These are phyloP conservation scores for Termitomyces sp. DNA, from an alignment of 768 basidiomycete genomes.

Conservation along the genomic window DNA sequence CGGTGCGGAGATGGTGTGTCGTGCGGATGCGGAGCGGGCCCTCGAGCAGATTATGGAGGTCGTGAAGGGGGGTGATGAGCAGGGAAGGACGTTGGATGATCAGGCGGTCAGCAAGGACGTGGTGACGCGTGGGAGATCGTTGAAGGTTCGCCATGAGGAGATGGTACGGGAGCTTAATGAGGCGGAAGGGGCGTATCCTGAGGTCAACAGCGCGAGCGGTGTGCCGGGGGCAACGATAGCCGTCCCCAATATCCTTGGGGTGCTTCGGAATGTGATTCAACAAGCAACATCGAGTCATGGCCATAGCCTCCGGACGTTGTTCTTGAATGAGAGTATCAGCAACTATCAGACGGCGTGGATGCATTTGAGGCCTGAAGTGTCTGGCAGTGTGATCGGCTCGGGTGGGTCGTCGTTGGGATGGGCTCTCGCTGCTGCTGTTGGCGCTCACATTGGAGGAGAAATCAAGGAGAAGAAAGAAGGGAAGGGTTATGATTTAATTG, in stretches of 20 bases:
- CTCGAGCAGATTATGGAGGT: conserved; percentile 46
- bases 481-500: conserved; percentile 49
- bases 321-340: conserved; percentile 66
- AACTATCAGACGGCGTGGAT: conserved; percentile 55
- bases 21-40: conserved; percentile 53
- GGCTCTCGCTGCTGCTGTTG: conserved; percentile 64
- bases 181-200: conserved; percentile 29
- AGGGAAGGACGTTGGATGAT: conserved; percentile 8
- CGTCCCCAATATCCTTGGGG: conserved; percentile 48
- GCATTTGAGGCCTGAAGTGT: conserved; percentile 51
- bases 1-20: conserved; percentile 55
- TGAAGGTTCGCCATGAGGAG: conserved; percentile 24
- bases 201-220: not conserved
- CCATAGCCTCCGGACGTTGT: conserved; percentile 35
- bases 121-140: conserved; percentile 8
- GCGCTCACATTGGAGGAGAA: conserved; percentile 47
- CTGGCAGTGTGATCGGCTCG: conserved; percentile 52
- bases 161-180: conserved; percentile 24
- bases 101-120: conserved; percentile 17
- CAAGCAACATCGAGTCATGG: conserved; percentile 37
- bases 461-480: conserved; percentile 20
- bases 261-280: conserved; percentile 41
- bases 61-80: conserved; percentile 27
- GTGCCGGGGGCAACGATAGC: conserved; percentile 27
- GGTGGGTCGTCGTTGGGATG: conserved; percentile 71